phyloP scores from a whole-genome alignment of 441 rosid species.

The Raphanus hybrid region DNA sequence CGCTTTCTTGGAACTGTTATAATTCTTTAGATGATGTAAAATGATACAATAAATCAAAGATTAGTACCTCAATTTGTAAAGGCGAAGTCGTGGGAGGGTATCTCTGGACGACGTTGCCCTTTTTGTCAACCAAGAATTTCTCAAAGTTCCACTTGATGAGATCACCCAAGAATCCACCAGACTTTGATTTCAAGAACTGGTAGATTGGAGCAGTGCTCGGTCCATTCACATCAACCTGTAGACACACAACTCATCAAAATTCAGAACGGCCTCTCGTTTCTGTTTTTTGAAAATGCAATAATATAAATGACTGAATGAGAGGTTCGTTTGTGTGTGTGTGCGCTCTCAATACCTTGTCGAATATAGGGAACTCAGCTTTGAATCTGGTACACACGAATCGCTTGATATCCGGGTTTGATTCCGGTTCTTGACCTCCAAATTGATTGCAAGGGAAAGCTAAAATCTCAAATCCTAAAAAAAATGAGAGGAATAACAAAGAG shows the following conservation, averaged over 20 bases:
- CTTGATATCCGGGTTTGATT: conserved; percentile 66
- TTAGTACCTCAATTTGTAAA: conserved; percentile 68
- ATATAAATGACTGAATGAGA: neutral
- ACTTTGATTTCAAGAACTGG: conserved; percentile 63
- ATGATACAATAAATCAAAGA: neutral
- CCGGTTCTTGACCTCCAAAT: conserved; percentile 76
- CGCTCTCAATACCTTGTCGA: conserved; percentile 53
- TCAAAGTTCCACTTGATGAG: conserved; percentile 57
- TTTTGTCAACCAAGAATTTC: conserved; percentile 55
- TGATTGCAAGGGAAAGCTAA: conserved; percentile 83
- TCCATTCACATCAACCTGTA: conserved; percentile 74
- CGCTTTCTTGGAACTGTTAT: neutral
- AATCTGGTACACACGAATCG: conserved; percentile 66
- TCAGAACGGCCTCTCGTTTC: neutral
- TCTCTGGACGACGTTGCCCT: conserved; percentile 67
- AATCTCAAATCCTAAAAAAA: conserved; percentile 62
- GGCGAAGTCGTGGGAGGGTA: conserved; percentile 80
- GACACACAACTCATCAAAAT: conserved; percentile 27
- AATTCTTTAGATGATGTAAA: neutral
- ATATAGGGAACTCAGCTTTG: conserved; percentile 74
- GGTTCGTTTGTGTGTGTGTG: neutral
- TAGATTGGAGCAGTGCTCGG: conserved; percentile 71
- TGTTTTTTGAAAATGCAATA: neutral
- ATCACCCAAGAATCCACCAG: conserved; percentile 70
- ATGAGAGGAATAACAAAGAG: neutral